Evolutionary conservation across 2,329 filamentous ascomycete genomes (phyloP), one percentile per base, ranked within the genome.

Genomic region (Rutstroemia sp.): DNA sequence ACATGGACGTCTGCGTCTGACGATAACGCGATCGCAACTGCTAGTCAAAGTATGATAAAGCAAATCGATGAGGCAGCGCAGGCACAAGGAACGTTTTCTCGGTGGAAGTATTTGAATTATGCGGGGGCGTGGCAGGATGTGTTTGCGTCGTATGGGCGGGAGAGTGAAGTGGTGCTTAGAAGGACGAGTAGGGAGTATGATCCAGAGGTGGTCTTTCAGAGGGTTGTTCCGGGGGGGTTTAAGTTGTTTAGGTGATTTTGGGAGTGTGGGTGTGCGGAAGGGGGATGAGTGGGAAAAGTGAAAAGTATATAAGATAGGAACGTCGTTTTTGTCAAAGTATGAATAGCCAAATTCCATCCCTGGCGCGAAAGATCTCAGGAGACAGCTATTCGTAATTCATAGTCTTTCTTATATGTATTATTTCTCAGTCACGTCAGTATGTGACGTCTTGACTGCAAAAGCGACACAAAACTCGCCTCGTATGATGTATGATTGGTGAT

Each of bases 161-260:
- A 18, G 39, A 19, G 16, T 19, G 19, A 42, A 42, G 16, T 1
- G 19, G 19, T 18, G 3, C 39, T 42, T n/a, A 18, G 16, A 5
- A 19, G 6, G 16, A 19, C 19, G 19, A 42, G 39, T 10, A 19
- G 4, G 19, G 19, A 42, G 73, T 61, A 14, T 55, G 49, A 19
- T 56, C 59, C 10, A 69, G n/a, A 7, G 62, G 61, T 3, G 16
- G 39, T 42, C n/a, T 42, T 42, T 19, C 39, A 42, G 19, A 42
- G n/a, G 19, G 19, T 42, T n/a, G 39, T 37, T 69, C 54, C 0
- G 61, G 39, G n/a, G 59, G 61, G 0, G 61, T 34, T 1, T 16
- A 57, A 67, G 59, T 73, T 59, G 2, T 67, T 65, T 72, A 78
- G 73, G 54, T 73, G 67, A 59, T 49, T 2, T 58, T 23, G 23